Conservation (phyloP, 1,139 yeast species). For the Geotrichum restrictum region DNA sequence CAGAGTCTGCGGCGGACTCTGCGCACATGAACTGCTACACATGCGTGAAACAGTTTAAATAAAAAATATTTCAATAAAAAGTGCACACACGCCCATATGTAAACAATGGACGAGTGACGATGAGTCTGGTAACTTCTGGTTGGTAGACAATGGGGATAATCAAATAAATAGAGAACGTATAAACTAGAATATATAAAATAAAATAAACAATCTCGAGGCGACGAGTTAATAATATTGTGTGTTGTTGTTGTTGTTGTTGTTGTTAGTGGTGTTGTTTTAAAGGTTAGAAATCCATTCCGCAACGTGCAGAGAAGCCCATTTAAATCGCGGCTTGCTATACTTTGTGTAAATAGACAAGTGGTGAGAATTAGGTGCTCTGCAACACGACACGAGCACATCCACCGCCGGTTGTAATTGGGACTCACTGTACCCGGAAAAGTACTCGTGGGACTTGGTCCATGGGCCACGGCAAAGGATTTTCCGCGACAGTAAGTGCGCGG, state of each 20-base stretch:
- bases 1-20: no score
- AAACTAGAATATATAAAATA: not conserved
- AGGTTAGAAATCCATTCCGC: conserved; percentile 57
- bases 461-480: conserved; percentile 67
- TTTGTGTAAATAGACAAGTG: conserved; percentile 87
- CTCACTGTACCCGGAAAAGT: conserved; percentile 87
- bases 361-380: conserved; percentile 64
- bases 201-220: not conserved
- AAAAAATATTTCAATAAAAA: no score
- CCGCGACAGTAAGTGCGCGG: conserved; percentile 81
- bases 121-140: no score
- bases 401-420: conserved; percentile 79
- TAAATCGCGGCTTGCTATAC: conserved; percentile 78
- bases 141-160: no score
- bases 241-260: not conserved
- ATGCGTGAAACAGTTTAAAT: no score
- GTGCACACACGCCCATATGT: no score
- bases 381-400: conserved; percentile 62
- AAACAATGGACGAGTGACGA: no score
- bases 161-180: not conserved
- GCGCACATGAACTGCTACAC: no score
- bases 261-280: not conserved
- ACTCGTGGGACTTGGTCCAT: conserved; percentile 87
- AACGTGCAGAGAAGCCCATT: conserved; percentile 75
- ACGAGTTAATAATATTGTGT: not conserved